These are phyloP conservation scores for Colletotrichum simmondsii DNA, from an alignment of 2,329 filamentous ascomycete genomes.

Conservation along the genomic window DNA sequence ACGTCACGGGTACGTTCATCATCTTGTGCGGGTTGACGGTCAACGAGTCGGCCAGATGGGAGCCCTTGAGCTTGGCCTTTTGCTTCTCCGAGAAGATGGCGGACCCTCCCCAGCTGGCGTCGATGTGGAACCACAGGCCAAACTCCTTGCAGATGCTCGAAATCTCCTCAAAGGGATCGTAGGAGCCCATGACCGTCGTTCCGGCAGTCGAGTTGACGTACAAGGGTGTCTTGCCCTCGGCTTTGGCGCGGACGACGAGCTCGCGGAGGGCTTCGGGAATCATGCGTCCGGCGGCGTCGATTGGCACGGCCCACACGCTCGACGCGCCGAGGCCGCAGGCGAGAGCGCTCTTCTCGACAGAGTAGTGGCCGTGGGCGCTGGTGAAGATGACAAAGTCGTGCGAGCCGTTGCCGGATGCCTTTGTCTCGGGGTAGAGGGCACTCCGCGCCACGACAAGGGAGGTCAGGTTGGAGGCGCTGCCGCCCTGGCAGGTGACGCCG, in stretches of 20 bases:
- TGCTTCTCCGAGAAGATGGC: constrained; percentile 80
- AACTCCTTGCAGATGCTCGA: constrained; percentile 76
- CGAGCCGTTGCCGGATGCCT: constrained; percentile 74
- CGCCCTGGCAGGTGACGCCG: constrained; percentile 84
- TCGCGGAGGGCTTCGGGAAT: constrained; percentile 71
- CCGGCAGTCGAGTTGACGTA: constrained; percentile 97
- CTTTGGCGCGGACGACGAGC: constrained; percentile 70
- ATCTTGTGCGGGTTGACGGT: constrained; percentile 98
- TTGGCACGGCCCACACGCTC: constrained; percentile 78
- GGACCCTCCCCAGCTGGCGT: constrained; percentile 90
- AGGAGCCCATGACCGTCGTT: constrained; percentile 92
- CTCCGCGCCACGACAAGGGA: constrained; percentile 91
- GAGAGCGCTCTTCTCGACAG: constrained; percentile 92
- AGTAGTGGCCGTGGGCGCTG: constrained; percentile 91
- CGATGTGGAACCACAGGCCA: constrained; percentile 91
- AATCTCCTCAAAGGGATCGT: constrained; percentile 81
- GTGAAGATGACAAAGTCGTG: constrained; percentile 86
- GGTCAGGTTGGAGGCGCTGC: constrained; percentile 85
- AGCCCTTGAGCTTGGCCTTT: constrained; percentile 73
- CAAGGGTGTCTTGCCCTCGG: constrained; percentile 81
- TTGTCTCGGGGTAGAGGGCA: constrained; percentile 82
- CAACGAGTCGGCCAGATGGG: constrained; percentile 81
- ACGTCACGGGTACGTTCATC: constrained; percentile 91
- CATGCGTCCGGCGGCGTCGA: constrained; percentile 81
- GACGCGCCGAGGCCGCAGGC: constrained; percentile 84